phyloP scores from a whole-genome alignment of 495 filamentous ascomycete species.

The Chaetomium cochliodes region DNA sequence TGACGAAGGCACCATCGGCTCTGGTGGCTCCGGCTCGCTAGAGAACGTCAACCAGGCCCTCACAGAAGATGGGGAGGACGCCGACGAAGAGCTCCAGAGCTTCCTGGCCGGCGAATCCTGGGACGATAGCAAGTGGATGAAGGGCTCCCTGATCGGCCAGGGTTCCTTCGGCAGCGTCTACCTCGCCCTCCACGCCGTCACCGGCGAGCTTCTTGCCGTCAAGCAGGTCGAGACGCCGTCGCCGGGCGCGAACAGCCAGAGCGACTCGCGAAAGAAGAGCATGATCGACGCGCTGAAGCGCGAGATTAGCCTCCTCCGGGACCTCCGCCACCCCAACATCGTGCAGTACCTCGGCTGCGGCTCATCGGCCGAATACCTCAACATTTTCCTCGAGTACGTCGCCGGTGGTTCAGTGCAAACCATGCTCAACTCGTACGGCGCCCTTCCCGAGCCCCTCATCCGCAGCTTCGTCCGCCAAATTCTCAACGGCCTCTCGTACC shows the following conservation, averaged over 20 bases:
- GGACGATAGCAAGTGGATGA: slow-evolving; percentile 98
- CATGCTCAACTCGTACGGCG: slow-evolving; percentile 97
- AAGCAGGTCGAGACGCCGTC: slow-evolving; percentile 97
- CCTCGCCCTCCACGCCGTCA: slow-evolving; percentile 93
- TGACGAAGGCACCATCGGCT: slow-evolving; percentile 73
- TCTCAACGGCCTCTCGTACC: slow-evolving; percentile 87
- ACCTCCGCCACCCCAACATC: slow-evolving; percentile 94
- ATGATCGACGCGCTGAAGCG: slow-evolving; percentile 97
- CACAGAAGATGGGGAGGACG: slow-evolving; percentile 85
- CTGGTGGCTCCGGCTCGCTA: slow-evolving; percentile 57
- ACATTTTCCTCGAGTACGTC: slow-evolving; percentile 99
- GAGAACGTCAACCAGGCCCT: slow-evolving; percentile 61
- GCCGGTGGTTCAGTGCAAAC: slow-evolving; percentile 95
- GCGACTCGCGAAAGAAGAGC: slow-evolving; percentile 87
- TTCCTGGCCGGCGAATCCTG: slow-evolving; percentile 91
- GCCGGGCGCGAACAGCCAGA: slow-evolving; percentile 70
- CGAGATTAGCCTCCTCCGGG: slow-evolving; percentile 90
- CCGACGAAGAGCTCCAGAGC: slow-evolving; percentile 70
- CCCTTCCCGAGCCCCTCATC: slow-evolving; percentile 87
- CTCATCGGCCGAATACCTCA: slow-evolving; percentile 86
- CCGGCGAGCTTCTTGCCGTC: slow-evolving; percentile 95
- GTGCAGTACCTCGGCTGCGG: slow-evolving; percentile 96
- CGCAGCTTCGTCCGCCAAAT: slow-evolving; percentile 98
- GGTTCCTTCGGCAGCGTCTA: slow-evolving; percentile 97
- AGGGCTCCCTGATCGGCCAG: slow-evolving; percentile 93